A percentile compares a stretch with the other conserved stretches of the same genome.
phyloP scores from a whole-genome alignment of 106 monocot genomes.

The Allium fistulosum region DNA sequence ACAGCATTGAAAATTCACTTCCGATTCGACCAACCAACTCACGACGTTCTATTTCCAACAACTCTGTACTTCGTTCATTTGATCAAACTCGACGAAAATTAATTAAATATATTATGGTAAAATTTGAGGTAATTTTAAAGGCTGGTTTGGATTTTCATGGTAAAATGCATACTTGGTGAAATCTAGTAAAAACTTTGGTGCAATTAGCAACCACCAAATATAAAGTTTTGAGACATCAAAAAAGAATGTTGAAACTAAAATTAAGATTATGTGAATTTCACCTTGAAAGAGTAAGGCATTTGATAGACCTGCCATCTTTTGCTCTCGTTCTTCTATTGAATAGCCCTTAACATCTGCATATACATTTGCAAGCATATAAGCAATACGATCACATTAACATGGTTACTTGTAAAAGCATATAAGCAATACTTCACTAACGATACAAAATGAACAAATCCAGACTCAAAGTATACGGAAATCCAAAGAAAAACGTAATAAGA shows the following conservation, averaged over 20 bases:
- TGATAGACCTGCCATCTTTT: constrained; percentile 7
- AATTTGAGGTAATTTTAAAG: neutral
- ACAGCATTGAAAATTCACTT: no score
- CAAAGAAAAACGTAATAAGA: no score
- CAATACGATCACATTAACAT: no score
- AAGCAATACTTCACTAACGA: no score
- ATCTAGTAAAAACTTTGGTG: neutral
- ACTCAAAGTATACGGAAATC: no score
- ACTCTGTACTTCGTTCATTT: no score
- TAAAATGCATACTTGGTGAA: neutral
- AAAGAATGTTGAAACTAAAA: neutral
- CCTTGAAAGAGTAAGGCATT: constrained; percentile 8
- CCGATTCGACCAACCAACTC: no score
- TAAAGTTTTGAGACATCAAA: neutral
- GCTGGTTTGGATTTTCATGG: neutral
- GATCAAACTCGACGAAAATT: no score
- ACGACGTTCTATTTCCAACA: no score
- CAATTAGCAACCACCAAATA: neutral
- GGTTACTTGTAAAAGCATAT: no score
- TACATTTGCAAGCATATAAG: neutral
- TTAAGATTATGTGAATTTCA: neutral
- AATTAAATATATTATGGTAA: neutral
- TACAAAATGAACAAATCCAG: no score
- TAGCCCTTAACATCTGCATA: neutral
- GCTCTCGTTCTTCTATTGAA: neutral